A percentile compares a stretch with the other conserved stretches of the same genome.
Evolutionary conservation across 345 rosid species (phyloP).

Genomic region (Gossypium herbaceum): DNA sequence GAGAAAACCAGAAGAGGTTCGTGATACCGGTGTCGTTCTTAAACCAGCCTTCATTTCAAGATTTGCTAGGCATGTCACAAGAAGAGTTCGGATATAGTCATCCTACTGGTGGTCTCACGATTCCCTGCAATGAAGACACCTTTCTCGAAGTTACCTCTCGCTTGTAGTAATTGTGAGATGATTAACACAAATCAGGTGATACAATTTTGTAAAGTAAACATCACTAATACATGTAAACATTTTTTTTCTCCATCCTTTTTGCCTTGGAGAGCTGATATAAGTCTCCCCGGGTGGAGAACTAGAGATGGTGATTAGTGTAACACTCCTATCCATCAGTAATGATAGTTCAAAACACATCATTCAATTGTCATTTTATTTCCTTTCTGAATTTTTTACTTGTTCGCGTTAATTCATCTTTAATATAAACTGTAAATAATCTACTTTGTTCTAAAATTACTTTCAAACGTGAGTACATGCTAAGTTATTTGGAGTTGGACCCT

Average conservation of each 20-base stretch:
- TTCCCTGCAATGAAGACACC: slow-evolving; percentile 31
- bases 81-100: slow-evolving; percentile 40
- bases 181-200: neutral
- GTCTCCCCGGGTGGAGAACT: neutral
- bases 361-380: neutral
- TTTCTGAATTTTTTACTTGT: neutral
- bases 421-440: neutral
- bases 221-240: slow-evolving; percentile 5
- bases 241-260: slow-evolving; percentile 6
- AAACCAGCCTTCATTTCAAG: slow-evolving; percentile 13
- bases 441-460: neutral
- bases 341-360: neutral
- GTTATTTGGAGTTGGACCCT: too few species aligned
- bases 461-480: too few species aligned
- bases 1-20: slow-evolving; percentile 39
- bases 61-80: slow-evolving; percentile 28
- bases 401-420: neutral
- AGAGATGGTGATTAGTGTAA: slow-evolving; percentile 1
- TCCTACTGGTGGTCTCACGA: slow-evolving; percentile 39
- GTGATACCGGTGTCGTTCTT: slow-evolving; percentile 32
- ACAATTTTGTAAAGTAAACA: slow-evolving; percentile 14
- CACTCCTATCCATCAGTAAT: neutral
- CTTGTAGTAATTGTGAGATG: neutral
- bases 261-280: neutral
- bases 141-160: slow-evolving; percentile 12